Conservation (phyloP, 352 stramenopile genomes). For the Globisporangium spinosum region DNA sequence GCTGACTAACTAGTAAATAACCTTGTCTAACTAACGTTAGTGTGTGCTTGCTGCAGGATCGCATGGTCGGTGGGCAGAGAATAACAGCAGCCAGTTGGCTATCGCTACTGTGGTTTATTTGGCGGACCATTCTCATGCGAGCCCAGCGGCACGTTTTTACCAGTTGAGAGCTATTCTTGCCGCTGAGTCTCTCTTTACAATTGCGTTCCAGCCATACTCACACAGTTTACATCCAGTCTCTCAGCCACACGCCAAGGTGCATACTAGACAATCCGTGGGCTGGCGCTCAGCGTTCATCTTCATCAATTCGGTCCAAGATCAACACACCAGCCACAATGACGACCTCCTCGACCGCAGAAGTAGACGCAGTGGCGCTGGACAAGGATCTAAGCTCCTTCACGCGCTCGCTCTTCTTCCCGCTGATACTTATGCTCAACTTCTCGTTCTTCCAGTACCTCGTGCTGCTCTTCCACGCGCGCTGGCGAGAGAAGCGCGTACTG, state of each 20-base stretch:
- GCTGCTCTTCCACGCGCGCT: conserved; percentile 25
- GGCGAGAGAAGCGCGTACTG: conserved; percentile 25
- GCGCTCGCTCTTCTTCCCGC: conserved; percentile 23
- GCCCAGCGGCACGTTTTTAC: neutral
- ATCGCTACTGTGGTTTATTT: no score
- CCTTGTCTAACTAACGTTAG: neutral
- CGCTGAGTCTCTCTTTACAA: neutral
- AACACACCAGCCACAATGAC: neutral
- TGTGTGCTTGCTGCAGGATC: neutral
- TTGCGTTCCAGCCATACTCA: neutral
- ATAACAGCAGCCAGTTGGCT: neutral
- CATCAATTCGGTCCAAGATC: neutral
- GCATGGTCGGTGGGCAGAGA: neutral
- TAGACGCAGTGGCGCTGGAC: neutral
- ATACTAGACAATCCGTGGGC: neutral
- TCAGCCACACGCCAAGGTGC: neutral
- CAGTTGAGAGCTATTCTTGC: neutral
- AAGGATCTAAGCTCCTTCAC: conserved; percentile 11
- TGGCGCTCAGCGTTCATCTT: neutral
- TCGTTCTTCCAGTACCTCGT: conserved; percentile 37
- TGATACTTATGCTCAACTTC: conserved; percentile 31
- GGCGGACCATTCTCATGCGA: neutral
- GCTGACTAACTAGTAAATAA: no score
- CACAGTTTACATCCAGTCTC: neutral
- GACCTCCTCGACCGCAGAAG: neutral